Conservation (phyloP, 1,139 yeast genomes). For the Pichia sp. region DNA sequence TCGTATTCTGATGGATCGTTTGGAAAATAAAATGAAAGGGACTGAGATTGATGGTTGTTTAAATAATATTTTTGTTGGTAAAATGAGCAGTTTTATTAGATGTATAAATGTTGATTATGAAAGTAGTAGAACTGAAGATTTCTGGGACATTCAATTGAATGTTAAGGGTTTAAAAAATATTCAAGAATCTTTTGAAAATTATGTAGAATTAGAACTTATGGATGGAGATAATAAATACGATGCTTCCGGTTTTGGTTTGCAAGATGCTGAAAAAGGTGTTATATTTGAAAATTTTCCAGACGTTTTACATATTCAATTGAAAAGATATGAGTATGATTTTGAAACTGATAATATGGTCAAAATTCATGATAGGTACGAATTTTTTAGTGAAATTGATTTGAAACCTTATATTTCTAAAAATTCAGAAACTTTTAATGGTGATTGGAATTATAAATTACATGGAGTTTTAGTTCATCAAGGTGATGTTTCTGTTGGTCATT, state of each 20-base stretch:
- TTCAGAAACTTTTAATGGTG: conserved; percentile 43
- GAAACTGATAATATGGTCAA: conserved; percentile 84
- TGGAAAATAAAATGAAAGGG: conserved; percentile 89
- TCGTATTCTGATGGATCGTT: conserved; percentile 89
- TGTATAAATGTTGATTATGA: conserved; percentile 95
- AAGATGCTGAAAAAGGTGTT: conserved; percentile 96
- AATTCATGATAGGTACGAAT: conserved; percentile 88
- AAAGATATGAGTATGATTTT: conserved; percentile 92
- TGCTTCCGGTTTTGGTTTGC: conserved; percentile 88
- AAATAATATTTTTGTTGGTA: conserved; percentile 86
- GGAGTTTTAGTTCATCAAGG: conserved; percentile 97
- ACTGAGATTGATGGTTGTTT: conserved; percentile 75
- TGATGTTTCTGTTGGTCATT: conserved; percentile 92
- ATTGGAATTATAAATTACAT: conserved; percentile 77
- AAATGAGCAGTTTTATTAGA: conserved; percentile 90
- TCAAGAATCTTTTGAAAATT: conserved; percentile 73
- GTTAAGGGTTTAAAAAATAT: conserved; percentile 77
- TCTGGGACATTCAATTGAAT: conserved; percentile 96
- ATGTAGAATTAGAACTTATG: conserved; percentile 80
- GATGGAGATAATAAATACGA: conserved; percentile 95
- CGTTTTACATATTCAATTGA: conserved; percentile 84
- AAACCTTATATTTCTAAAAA: conserved; percentile 70
- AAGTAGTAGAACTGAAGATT: conserved; percentile 86
- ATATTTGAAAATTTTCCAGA: conserved; percentile 88
- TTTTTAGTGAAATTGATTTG: conserved; percentile 77